Conservation (phyloP, 2,329 filamentous ascomycete species). For the Neocucurbitaria cava region DNA sequence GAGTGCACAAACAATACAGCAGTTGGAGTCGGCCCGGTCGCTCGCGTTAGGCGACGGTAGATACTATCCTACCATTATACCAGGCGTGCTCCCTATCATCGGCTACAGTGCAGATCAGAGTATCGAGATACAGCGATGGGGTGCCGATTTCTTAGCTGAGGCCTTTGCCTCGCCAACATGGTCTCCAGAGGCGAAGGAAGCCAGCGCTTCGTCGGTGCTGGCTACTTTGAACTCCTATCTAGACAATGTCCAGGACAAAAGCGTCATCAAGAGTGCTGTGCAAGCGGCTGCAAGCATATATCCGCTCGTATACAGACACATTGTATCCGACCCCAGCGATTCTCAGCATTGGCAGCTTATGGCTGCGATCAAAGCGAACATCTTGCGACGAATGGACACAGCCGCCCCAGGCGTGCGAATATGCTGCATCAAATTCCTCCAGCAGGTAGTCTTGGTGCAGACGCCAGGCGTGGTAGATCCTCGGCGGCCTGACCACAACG, state of each 20-base stretch:
- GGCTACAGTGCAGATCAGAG: conserved; percentile 67
- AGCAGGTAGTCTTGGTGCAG: conserved; percentile 90
- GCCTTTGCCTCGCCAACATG: conserved; percentile 93
- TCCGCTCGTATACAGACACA: conserved; percentile 88
- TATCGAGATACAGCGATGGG: conserved; percentile 91
- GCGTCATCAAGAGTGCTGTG: conserved; percentile 84
- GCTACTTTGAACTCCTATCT: conserved; percentile 68
- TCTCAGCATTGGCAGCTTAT: conserved; percentile 85
- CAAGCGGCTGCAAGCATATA: conserved; percentile 93
- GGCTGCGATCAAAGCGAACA: conserved; percentile 84
- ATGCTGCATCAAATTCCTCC: conserved; percentile 97
- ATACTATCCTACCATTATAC: conserved; percentile 91
- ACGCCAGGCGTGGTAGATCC: conserved; percentile 86
- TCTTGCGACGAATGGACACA: conserved; percentile 86
- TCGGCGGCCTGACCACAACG: conserved; percentile 76
- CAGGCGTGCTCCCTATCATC: conserved; percentile 91
- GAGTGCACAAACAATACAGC: conserved; percentile 62
- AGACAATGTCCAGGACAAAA: conserved; percentile 70
- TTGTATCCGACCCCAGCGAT: conserved; percentile 87
- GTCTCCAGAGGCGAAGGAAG: conserved; percentile 77
- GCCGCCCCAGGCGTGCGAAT: conserved; percentile 79
- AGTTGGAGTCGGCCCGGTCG: conserved; percentile 88
- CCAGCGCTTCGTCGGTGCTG: conserved; percentile 77
- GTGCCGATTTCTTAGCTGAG: conserved; percentile 92
- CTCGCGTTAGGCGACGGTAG: conserved; percentile 85